Evolutionary conservation across 805 yeast species (phyloP).

Genomic region (Candida jianshihensis): DNA sequence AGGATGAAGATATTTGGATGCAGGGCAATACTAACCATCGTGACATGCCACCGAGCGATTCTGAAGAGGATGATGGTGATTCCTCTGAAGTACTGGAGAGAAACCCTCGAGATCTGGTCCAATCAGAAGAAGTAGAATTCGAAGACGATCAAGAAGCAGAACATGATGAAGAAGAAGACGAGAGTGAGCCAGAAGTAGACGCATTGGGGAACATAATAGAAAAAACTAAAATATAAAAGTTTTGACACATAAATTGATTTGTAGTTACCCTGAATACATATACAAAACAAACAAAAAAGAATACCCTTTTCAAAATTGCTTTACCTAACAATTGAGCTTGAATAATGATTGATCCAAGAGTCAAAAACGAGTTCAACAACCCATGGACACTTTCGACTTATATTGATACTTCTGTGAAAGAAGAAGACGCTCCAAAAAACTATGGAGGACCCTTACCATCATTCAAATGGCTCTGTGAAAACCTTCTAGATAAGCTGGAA

Average conservation of each 20-base stretch:
- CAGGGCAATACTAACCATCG: slow-evolving; percentile 70
- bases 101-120: too few species aligned
- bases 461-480: slow-evolving; percentile 30
- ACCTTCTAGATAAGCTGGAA: slow-evolving; percentile 24
- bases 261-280: too few species aligned
- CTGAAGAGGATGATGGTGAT: slow-evolving; percentile 22
- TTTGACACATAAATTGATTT: background rate
- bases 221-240: slow-evolving; percentile 6
- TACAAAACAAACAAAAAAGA: too few species aligned
- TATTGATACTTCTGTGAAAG: background rate
- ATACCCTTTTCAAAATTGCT: too few species aligned
- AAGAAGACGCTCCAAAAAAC: slow-evolving; percentile 8
- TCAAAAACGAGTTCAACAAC: background rate
- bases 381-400: background rate
- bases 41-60: slow-evolving; percentile 16
- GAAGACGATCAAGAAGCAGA: slow-evolving; percentile 14
- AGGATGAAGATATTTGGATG: slow-evolving; percentile 62
- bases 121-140: slow-evolving; percentile 13
- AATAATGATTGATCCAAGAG: too few species aligned
- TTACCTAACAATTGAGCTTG: too few species aligned
- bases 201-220: slow-evolving; percentile 19
- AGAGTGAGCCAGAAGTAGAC: slow-evolving; percentile 3
- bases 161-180: slow-evolving; percentile 6
- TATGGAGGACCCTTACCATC: slow-evolving; percentile 29
- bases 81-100: slow-evolving; percentile 15